Conservation (phyloP, 1,139 yeast genomes). For the Geotrichum candidum region DNA sequence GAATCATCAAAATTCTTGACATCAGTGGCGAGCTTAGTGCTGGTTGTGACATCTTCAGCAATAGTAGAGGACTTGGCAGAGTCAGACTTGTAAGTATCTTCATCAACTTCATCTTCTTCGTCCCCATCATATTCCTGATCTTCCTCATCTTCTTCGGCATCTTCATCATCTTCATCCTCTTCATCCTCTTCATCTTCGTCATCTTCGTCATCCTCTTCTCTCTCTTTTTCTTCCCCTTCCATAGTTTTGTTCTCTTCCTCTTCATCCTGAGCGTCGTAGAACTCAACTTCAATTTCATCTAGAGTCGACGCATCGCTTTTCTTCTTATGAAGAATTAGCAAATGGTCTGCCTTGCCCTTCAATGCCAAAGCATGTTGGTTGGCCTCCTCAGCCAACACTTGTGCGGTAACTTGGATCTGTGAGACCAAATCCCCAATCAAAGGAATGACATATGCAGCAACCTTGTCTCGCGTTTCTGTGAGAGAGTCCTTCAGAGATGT, state of each 20-base stretch:
- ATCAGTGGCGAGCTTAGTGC: background rate
- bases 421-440: conserved; percentile 50
- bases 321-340: conserved; percentile 55
- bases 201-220: conserved; percentile 15
- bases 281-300: background rate
- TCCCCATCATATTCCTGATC: background rate
- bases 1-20: background rate
- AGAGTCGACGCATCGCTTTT: conserved; percentile 11
- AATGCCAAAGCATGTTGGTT: conserved; percentile 42
- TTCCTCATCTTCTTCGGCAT: background rate
- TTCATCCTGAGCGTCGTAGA: background rate
- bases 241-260: conserved; percentile 19
- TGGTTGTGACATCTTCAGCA: background rate
- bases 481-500: conserved; percentile 52
- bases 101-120: background rate
- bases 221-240: conserved; percentile 18
- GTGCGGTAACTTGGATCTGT: conserved; percentile 55
- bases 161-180: conserved; percentile 18
- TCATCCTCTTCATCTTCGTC: too few relatives aligned
- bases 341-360: conserved; percentile 76
- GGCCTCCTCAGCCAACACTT: conserved; percentile 57
- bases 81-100: background rate
- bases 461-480: conserved; percentile 50
- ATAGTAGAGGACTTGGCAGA: background rate
- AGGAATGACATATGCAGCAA: conserved; percentile 47